phyloP scores from a whole-genome alignment of 768 basidiomycete species.

The Kwoniella shandongensis region DNA sequence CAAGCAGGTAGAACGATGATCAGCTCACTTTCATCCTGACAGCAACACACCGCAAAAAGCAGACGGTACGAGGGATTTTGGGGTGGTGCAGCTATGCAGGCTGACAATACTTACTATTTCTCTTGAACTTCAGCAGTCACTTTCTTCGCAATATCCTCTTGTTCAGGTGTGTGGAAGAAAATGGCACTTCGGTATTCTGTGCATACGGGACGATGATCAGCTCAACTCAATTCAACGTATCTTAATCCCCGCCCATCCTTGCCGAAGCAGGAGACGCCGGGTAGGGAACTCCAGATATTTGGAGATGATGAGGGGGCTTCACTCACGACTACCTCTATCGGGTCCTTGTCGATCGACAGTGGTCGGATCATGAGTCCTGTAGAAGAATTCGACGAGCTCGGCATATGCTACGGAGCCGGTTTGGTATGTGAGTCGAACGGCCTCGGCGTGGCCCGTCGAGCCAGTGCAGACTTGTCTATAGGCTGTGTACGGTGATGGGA shows the following conservation, averaged over 20 bases:
- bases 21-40: too few species aligned
- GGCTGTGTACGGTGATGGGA: constrained; percentile 22
- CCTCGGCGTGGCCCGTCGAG: constrained; percentile 82
- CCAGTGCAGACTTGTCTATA: constrained; percentile 80
- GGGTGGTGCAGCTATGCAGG: too few species aligned
- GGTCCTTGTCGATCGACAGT: constrained; percentile 74
- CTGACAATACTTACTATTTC: constrained; percentile 64
- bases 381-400: constrained; percentile 94
- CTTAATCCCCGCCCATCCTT: background rate
- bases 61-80: too few species aligned
- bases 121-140: constrained; percentile 81
- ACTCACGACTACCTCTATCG: constrained; percentile 60
- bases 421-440: constrained; percentile 81
- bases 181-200: constrained; percentile 92
- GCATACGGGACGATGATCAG: background rate
- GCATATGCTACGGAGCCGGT: constrained; percentile 72
- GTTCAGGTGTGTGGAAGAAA: constrained; percentile 74
- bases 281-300: too few species aligned
- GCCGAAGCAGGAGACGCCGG: background rate
- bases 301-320: background rate
- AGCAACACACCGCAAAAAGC: too few species aligned
- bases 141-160: constrained; percentile 67
- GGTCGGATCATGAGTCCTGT: constrained; percentile 90
- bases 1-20: background rate
- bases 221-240: too few species aligned